Percentiles rank a stretch among this genome's conserved stretches.
Conservation (phyloP, 1,284 basidiomycete genomes). For the Leccinum huronense region DNA sequence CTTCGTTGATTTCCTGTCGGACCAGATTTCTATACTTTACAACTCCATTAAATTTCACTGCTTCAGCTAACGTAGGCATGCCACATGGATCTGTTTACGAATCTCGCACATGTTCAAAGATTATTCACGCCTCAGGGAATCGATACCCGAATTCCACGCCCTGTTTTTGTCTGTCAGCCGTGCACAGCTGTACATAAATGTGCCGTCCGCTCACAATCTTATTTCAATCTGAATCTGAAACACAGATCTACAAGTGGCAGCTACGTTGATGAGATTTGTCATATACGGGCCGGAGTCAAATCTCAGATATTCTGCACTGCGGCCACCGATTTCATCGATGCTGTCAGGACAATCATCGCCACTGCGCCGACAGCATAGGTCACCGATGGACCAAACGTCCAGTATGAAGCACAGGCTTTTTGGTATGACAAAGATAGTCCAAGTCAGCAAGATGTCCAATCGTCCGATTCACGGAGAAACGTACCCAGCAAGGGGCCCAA, state of each 20-base stretch:
- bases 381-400: slow-evolving; percentile 77
- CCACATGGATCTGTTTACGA: slow-evolving; percentile 14
- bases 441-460: slow-evolving; percentile 6
- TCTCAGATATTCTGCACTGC: slow-evolving; percentile 10
- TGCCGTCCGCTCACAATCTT: slow-evolving; percentile 6
- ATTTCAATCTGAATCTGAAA: slow-evolving; percentile 10
- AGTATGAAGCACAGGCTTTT: slow-evolving; percentile 80
- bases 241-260: neutral
- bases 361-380: slow-evolving; percentile 70
- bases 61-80: slow-evolving; percentile 32
- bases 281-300: neutral
- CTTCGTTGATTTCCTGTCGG: slow-evolving; percentile 11
- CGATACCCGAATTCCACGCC: slow-evolving; percentile 1
- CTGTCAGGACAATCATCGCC: slow-evolving; percentile 59
- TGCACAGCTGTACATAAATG: slow-evolving; percentile 6
- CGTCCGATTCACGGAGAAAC: slow-evolving; percentile 23
- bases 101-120: slow-evolving; percentile 10
- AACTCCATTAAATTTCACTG: slow-evolving; percentile 32
- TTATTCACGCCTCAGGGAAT: slow-evolving; percentile 19
- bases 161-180: slow-evolving; percentile 9
- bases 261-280: slow-evolving; percentile 1
- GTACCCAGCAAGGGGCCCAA: slow-evolving; percentile 82
- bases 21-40: slow-evolving; percentile 28
- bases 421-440: slow-evolving; percentile 10
- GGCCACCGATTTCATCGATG: slow-evolving; percentile 51